Evolutionary conservation across 495 filamentous ascomycete genomes (phyloP), one percentile per base, ranked within the genome.

Genomic region (Lasiosphaeria hispida): DNA sequence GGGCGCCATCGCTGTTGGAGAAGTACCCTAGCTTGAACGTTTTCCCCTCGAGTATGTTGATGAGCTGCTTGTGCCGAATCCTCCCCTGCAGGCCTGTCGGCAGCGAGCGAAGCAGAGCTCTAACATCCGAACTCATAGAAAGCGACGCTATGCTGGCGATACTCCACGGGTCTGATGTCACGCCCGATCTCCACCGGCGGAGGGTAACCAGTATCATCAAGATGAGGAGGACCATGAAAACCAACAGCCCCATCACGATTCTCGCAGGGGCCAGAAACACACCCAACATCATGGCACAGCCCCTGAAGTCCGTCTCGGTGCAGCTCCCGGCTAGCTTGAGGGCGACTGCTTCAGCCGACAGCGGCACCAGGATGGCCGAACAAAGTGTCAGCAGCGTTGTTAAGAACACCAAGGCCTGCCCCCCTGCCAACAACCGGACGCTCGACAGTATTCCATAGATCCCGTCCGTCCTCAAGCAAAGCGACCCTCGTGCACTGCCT

Each of bases 131-230:
- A 58, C 73, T 65, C 34, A 69, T 60, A 8, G 73, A 61, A 10
- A 77, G 57, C 7, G 72, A 62, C 7, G 74, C 68, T 2, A 71
- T 48, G 15, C 68, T 66, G n/a, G 67, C 70, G 41, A 78, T 72
- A 45, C 71, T 75, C 68, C 71, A 75, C 2, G 76, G 75, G 58
- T 76, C 72, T 0, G 72, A 56, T 15, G 64, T 52, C 10, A 78
- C 62, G 9, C 76, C 75, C 1, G 69, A 65, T 3, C 37, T 55
- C 72, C 72, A 75, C 17, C 59, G 50, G 4, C 44, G 40, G 0
- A 75, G 62, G 3, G 67, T 45, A 3, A 66, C 18, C 11, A 72
- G 36, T 10, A 70, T 55, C 15, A 65, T 13, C 3, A 70, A 17
- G 15, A 68, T 52, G 4, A 68, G 56, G 9, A 70, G 10, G 7